phyloP scores from a whole-genome alignment of 2,329 filamentous ascomycete genomes.

The Phaeomoniella chlamydospora region DNA sequence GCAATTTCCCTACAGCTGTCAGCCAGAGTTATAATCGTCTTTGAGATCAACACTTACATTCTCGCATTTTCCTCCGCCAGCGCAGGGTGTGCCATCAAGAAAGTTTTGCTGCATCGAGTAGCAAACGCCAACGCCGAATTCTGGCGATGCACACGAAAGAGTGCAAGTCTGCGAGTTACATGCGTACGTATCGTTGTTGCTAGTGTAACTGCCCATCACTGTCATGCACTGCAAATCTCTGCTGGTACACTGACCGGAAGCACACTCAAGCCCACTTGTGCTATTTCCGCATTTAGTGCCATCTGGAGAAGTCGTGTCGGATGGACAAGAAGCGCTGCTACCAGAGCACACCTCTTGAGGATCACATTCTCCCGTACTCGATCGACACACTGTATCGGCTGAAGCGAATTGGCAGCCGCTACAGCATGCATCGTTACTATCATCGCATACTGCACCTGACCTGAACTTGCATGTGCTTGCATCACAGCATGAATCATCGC shows the following conservation, averaged over 20 bases:
- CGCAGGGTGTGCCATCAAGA: constrained; percentile 77
- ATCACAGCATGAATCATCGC: constrained; percentile 68
- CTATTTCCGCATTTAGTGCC: constrained; percentile 54
- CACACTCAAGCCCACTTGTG: constrained; percentile 51
- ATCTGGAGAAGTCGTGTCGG: constrained; percentile 54
- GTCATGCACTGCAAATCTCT: constrained; percentile 79
- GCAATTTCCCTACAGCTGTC: constrained; percentile 48
- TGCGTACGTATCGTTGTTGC: constrained; percentile 63
- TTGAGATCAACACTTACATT: too few species aligned
- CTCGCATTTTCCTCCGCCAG: constrained; percentile 61
- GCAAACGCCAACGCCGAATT: constrained; percentile 52
- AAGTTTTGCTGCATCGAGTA: constrained; percentile 78
- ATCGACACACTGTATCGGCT: constrained; percentile 61
- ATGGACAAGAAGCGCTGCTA: constrained; percentile 55
- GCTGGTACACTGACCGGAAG: constrained; percentile 88
- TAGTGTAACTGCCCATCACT: constrained; percentile 61
- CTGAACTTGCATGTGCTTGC: constrained; percentile 76
- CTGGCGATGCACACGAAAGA: constrained; percentile 60
- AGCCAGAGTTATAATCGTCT: too few species aligned
- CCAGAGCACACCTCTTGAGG: constrained; percentile 74
- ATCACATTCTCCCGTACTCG: constrained; percentile 69
- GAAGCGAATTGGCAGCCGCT: constrained; percentile 27
- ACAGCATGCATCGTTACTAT: constrained; percentile 34
- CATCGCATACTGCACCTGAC: constrained; percentile 57
- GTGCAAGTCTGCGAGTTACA: constrained; percentile 62